Evolutionary conservation across 1,284 basidiomycete genomes (phyloP), one percentile per base, ranked within the genome.

Genomic region (Xanthoconium separans): DNA sequence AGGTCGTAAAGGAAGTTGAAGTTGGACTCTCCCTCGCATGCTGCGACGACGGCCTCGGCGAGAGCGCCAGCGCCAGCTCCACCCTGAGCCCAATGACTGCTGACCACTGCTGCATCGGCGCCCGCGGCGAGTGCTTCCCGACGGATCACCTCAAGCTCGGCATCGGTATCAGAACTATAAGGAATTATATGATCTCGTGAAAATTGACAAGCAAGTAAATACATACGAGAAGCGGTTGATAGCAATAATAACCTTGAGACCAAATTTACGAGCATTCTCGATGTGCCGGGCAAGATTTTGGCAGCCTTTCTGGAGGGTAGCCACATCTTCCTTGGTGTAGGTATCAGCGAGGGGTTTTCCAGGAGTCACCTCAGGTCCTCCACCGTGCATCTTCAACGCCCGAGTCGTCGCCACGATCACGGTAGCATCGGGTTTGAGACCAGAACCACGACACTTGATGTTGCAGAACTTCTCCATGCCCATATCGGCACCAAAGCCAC

Each of bases 381-480:
- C 96, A 50, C 96, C 96, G 73, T 99, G 96, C 93, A 98, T 99
- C 84, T 99, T 99, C 61, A 99, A 78, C 20, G 96, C 96, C 59
- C 96, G 90, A 39, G 97, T 96, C 1, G 96, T 99, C 2, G 97
- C 97, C 48, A 99, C 96, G 61, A 99, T 91, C 58, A 99, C 87
- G 33, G 91, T 90, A 2, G 95, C 96, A 72, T 99, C 94, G 16
- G 97, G 97, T 53, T 79, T 87, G 60, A 99, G 83, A 31, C 95
- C 96, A 58, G 92, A 95, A 54, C 93, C 82, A 55, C 97, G 87
- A 71, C 96, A 98, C 77, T 99, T 99, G 82, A 99, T 99, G 77
- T 99, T 98, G 82, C 95, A 98, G 82, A 99, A 99, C 75, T 99
- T 95, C 77, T 95, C 93, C 92, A 95, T 93, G 59, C 95, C 96